A percentile compares a stretch with the other conserved stretches of the same genome.
Evolutionary conservation across 257 asterid species (phyloP).

Genomic region (Plantago major): DNA sequence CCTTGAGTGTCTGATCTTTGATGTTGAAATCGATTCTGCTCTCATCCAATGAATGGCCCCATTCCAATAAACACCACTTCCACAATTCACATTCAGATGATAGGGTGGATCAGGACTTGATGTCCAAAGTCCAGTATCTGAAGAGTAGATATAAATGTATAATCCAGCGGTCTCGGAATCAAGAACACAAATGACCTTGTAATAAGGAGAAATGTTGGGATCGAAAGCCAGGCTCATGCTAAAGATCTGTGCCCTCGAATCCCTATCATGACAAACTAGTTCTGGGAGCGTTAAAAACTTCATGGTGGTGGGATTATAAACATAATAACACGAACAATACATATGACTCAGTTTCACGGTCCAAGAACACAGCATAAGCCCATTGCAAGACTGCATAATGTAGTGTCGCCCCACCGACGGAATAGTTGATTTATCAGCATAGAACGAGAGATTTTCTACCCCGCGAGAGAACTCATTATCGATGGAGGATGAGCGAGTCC

Average conservation of each 20-base stretch:
- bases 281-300: background rate
- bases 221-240: constrained; percentile 28
- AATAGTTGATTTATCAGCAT: background rate
- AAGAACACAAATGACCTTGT: constrained; percentile 23
- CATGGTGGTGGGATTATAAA: constrained; percentile 11
- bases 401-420: background rate
- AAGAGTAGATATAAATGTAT: constrained; percentile 22
- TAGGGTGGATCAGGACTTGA: constrained; percentile 5
- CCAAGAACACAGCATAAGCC: constrained; percentile 18
- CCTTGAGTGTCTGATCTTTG: constrained; percentile 2
- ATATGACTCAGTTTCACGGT: background rate
- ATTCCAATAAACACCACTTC: constrained; percentile 18
- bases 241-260: background rate
- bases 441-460: constrained; percentile 7
- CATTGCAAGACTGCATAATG: constrained; percentile 27
- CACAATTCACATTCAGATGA: background rate
- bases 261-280: background rate
- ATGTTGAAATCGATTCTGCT: background rate
- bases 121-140: constrained; percentile 26
- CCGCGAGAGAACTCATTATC: background rate
- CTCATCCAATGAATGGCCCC: constrained; percentile 18
- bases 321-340: background rate
- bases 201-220: constrained; percentile 28
- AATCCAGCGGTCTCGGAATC: background rate
- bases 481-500: background rate